Percentiles rank a stretch among this genome's conserved stretches.
phyloP scores from a whole-genome alignment of 768 basidiomycete genomes.

The Pleurotus tuber-regium region DNA sequence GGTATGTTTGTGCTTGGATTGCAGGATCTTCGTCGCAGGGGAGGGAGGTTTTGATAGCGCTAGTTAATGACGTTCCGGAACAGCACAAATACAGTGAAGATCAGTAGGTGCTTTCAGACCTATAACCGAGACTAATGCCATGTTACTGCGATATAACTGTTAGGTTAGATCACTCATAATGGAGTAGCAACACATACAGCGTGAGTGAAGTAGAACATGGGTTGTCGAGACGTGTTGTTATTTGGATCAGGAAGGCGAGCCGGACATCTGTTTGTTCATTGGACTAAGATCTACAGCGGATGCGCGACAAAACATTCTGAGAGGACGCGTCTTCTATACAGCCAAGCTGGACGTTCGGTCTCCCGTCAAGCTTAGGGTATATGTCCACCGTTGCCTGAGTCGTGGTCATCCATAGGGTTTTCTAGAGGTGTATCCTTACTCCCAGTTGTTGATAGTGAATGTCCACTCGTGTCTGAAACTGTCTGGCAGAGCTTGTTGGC shows the following conservation, averaged over 20 bases:
- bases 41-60: too few species aligned
- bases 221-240: neutral
- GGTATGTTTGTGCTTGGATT: slow-evolving; percentile 61
- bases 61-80: too few species aligned
- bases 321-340: too few species aligned
- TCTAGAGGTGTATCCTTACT: neutral
- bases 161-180: neutral
- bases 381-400: too few species aligned
- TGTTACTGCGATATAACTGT: neutral
- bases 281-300: neutral
- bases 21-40: slow-evolving; percentile 65
- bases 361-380: too few species aligned
- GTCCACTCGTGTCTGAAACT: too few species aligned
- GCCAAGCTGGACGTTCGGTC: too few species aligned
- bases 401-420: neutral
- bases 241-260: neutral
- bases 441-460: too few species aligned
- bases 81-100: neutral
- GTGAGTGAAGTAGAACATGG: neutral
- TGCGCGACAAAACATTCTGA: too few species aligned
- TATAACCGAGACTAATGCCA: neutral
- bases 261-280: neutral
- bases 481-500: too few species aligned
- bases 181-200: neutral
- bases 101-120: neutral